These are phyloP conservation scores for Pseudocercospora vitis DNA, from an alignment of 2,329 filamentous ascomycete species.

Conservation along the genomic window DNA sequence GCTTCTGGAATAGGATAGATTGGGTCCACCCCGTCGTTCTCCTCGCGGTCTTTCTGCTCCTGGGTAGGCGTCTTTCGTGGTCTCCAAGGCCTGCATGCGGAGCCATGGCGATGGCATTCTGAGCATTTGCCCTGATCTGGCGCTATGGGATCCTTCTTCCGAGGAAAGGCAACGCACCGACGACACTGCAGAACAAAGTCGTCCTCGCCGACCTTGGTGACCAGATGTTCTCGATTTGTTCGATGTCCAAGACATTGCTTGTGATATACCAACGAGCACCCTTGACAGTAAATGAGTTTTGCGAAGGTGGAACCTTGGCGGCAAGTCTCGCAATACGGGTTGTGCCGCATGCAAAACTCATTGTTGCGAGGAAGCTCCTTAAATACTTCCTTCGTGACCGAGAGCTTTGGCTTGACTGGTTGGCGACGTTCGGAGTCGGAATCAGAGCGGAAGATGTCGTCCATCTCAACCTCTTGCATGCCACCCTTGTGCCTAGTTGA, in stretches of 20 bases:
- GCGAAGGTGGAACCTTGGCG: conserved; percentile 62
- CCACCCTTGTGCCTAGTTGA: conserved; percentile 47
- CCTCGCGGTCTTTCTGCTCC: conserved; percentile 77
- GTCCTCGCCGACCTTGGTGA: conserved; percentile 76
- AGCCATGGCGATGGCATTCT: conserved; percentile 64
- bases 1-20: conserved; percentile 61
- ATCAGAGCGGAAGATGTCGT: conserved; percentile 56
- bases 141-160: conserved; percentile 66
- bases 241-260: conserved; percentile 77
- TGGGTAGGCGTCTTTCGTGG: conserved; percentile 70
- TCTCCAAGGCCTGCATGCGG: conserved; percentile 73
- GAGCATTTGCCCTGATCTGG: conserved; percentile 73
- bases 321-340: conserved; percentile 71
- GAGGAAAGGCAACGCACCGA: conserved; percentile 70
- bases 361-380: conserved; percentile 60
- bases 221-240: conserved; percentile 75
- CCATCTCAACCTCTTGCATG: conserved; percentile 57
- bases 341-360: conserved; percentile 70
- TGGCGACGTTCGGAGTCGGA: conserved; percentile 41
- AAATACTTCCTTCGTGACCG: conserved; percentile 71
- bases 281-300: conserved; percentile 81
- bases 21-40: conserved; percentile 78
- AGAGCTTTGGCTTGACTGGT: conserved; percentile 53
- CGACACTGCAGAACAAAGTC: conserved; percentile 88
- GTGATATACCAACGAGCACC: conserved; percentile 82